Evolutionary conservation across 176 grass and related monocot species (phyloP), one percentile per base, ranked within the genome.

Genomic region (Paspalum vaginatum): DNA sequence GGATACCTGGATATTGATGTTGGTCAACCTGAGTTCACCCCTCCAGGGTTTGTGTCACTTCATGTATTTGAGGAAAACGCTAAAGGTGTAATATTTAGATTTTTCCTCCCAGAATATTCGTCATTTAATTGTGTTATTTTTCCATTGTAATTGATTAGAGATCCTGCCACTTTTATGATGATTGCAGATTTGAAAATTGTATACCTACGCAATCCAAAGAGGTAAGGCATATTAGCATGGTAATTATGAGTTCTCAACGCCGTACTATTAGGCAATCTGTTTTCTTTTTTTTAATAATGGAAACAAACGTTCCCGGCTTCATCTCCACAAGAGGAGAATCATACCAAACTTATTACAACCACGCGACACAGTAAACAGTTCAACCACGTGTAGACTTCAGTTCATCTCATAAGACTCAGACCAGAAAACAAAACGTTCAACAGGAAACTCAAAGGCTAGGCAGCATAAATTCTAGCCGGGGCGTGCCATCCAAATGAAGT

Each of bases 1-100:
- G 89, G 81, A 5, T 95, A 88, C 81, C 52, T 95, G 85, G 87
- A 95, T 81, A 95, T 79, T 21, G 93, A 95, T 88, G 89, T 95
- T 70, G 93, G 93, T 42, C 93, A 95, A 78, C 85, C 93, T 61
- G 93, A 92, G 53, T 95, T 95, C 78, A 89, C 85, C 1, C 41
- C 89, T 81, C 87, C 89, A 43, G 93, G 93, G 11, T 92, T 88
- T 69, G 71, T 95, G 9, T 92, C 89, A 70, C 84, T 95, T 89
- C 93, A 92, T 76, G 73, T 95, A 48, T 61, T 92, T 55, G 89
- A 90, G 48, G 62, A 95, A 75, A 63, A 90, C 60, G 42, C 83
- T 61, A 77, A 81, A 90, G 89, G 93, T 89, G 2, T 37, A 27
- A 61, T 9, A 56, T 68, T 50, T 53, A 70, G 32, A 15, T 59